Percentiles rank a stretch among this genome's conserved stretches.
These are phyloP conservation scores for Scenedesmus sp. DNA, from an alignment of 163 green algal genomes.

Conservation along the genomic window DNA sequence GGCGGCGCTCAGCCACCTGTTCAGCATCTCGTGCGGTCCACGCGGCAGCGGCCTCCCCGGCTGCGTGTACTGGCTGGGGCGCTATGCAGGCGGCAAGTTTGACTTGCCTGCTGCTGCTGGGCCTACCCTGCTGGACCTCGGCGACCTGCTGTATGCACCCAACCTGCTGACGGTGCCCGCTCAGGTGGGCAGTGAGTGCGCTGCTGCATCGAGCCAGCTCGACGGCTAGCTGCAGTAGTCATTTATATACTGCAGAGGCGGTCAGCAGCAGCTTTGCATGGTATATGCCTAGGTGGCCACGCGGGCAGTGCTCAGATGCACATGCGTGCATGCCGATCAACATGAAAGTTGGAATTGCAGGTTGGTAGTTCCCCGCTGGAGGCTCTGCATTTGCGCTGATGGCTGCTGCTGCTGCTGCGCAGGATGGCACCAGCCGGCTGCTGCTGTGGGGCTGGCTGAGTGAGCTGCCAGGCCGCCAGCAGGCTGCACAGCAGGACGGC, in stretches of 20 bases:
- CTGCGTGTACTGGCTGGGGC: constrained; percentile 33
- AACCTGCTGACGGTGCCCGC: constrained; percentile 9
- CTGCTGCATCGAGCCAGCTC: neutral
- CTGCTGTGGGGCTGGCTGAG: constrained; percentile 53
- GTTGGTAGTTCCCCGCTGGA: no score
- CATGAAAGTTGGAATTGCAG: no score
- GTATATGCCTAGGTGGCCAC: no score
- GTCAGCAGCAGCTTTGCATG: no score
- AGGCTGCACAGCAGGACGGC: neutral
- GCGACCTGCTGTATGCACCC: constrained; percentile 51
- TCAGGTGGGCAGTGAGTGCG: neutral
- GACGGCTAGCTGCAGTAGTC: neutral
- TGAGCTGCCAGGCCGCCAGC: constrained; percentile 35
- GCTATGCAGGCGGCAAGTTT: constrained; percentile 31
- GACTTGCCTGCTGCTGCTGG: constrained; percentile 17
- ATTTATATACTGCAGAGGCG: no score
- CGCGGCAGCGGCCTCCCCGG: neutral
- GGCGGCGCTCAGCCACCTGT: constrained; percentile 7
- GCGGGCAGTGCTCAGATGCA: no score
- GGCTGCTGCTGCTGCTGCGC: neutral
- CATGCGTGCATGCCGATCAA: no score
- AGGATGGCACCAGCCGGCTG: neutral
- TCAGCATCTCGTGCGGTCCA: constrained; percentile 17
- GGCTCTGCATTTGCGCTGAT: neutral
- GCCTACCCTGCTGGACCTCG: constrained; percentile 37